phyloP scores from a whole-genome alignment of 306 rosid species.

The Begonia peltatifolia region DNA sequence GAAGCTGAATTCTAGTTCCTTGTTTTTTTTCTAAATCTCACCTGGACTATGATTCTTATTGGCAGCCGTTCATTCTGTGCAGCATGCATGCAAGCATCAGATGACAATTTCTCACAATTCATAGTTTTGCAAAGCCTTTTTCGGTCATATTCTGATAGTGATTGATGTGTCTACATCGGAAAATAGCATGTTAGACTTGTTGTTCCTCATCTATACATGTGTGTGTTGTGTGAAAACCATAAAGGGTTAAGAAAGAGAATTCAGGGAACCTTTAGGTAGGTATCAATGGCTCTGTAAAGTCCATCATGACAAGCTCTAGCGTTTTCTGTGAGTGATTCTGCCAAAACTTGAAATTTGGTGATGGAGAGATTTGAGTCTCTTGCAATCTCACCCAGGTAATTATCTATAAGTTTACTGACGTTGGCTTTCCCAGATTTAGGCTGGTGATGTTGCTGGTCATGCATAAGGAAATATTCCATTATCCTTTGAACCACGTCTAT shows the following conservation, averaged over 20 bases:
- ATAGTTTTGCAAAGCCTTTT: constrained; percentile 79
- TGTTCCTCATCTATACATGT: not conserved
- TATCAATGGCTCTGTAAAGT: constrained; percentile 87
- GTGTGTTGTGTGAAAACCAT: not conserved
- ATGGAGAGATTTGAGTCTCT: constrained; percentile 75
- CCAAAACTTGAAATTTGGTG: constrained; percentile 68
- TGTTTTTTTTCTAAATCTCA: constrained; percentile 12
- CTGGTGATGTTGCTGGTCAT: constrained; percentile 60
- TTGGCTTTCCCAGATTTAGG: constrained; percentile 43
- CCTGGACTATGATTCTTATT: constrained; percentile 75
- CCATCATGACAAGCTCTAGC: constrained; percentile 69
- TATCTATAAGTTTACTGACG: constrained; percentile 79
- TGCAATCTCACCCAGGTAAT: constrained; percentile 81
- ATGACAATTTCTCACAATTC: constrained; percentile 82
- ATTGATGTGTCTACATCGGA: constrained; percentile 56
- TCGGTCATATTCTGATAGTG: constrained; percentile 60
- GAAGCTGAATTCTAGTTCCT: too few species aligned
- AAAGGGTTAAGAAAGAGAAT: constrained; percentile 8
- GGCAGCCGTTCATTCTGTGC: constrained; percentile 96
- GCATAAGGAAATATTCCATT: constrained; percentile 81
- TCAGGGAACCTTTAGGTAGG: constrained; percentile 62
- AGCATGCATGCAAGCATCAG: constrained; percentile 83
- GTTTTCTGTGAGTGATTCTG: constrained; percentile 70
- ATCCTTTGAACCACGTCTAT: constrained; percentile 67
- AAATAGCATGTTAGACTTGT: constrained; percentile 8